Evolutionary conservation across 2,329 filamentous ascomycete species (phyloP), one percentile per base, ranked within the genome.

Genomic region (Talaromyces sp.): DNA sequence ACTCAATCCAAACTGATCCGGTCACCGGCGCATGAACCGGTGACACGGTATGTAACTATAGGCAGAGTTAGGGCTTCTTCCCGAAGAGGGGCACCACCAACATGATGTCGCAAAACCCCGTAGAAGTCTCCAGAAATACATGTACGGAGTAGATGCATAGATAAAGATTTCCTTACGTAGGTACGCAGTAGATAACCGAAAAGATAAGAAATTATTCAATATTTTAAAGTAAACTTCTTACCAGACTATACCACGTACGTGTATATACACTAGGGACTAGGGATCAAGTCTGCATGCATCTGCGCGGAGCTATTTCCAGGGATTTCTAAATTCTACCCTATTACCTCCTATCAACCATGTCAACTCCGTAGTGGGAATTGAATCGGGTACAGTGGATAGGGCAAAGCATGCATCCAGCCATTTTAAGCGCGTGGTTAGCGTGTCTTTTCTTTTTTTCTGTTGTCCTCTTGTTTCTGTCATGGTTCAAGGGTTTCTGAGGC

Each of bases 221-320:
- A 25, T 36, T 56, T 56, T 56, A 36, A 22, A 34, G 31, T 36
- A 56, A 56, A 19, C 47, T 31, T 53, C 27, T 51, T 19, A 17
- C 19, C 19, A 15, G 40, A 11, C 40, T 11, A 10, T n/a, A n/a
- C n/a, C n/a, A n/a, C n/a, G n/a, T n/a, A n/a, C n/a, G n/a, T 11
- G 31, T 11, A 34, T 34, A 34, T 5, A 11, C 31, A 31, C 10
- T 34, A 34, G 8, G 8, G 10, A 34, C 5, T 34, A 34, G 31
- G 2, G 31, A 10, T 1, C 13, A 34, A 34, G 10, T 34, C 8
- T 49, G 15, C n/a, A 22, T 19, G 31, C 19, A 56, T 56, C 53
- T 56, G 29, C 53, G 53, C 53, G 53, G 53, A 56, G 53, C 31
- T 36, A 56, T 56, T 38, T 56, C 29, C 53, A 56, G 29, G 53